phyloP scores from a whole-genome alignment of 306 rosid species.

The Spatholobus suberectus region DNA sequence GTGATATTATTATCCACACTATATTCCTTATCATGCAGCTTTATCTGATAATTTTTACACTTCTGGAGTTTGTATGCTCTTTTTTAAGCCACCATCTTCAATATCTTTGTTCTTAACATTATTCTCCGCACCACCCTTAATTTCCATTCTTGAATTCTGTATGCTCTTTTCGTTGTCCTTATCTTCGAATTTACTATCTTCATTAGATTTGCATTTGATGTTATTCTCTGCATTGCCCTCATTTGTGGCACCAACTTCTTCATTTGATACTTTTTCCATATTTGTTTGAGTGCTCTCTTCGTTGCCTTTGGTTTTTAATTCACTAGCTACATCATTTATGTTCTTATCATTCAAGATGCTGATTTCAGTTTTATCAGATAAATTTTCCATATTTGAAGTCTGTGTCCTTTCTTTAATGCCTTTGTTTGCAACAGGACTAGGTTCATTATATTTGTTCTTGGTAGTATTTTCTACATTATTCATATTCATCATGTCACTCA shows the following conservation, averaged over 20 bases:
- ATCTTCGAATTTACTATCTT: neutral
- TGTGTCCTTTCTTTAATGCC: slow-evolving; percentile 24
- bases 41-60: slow-evolving; percentile 12
- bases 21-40: slow-evolving; percentile 3
- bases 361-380: slow-evolving; percentile 38
- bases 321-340: slow-evolving; percentile 23
- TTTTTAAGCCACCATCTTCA: slow-evolving; percentile 22
- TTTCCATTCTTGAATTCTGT: neutral
- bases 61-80: neutral
- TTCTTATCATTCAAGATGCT: neutral
- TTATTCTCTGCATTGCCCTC: slow-evolving; percentile 22
- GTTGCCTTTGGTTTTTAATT: neutral
- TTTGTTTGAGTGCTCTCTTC: slow-evolving; percentile 28
- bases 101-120: slow-evolving; percentile 21
- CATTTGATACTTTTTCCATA: neutral
- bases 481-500: neutral
- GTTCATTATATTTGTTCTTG: slow-evolving; percentile 28
- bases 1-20: neutral
- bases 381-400: slow-evolving; percentile 20
- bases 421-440: neutral
- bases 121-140: slow-evolving; percentile 1
- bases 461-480: slow-evolving; percentile 18
- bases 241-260: slow-evolving; percentile 10
- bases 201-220: neutral
- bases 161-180: slow-evolving; percentile 1